These are phyloP conservation scores for Stachybotrys echinatus DNA, from an alignment of 2,329 filamentous ascomycete species.

Conservation along the genomic window DNA sequence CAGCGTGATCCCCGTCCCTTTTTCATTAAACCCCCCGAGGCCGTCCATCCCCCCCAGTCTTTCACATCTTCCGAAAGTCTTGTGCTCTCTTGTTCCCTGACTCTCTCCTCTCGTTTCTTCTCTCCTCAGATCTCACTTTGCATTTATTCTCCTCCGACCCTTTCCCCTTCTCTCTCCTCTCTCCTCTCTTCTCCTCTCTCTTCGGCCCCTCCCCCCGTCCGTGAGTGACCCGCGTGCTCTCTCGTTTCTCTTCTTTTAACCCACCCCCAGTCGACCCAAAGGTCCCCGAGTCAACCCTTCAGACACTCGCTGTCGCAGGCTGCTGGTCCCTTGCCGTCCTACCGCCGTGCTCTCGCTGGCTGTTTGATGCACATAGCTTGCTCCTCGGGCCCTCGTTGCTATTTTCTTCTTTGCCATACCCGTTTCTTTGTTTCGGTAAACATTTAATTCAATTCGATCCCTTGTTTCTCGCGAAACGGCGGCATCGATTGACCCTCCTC, in stretches of 20 bases:
- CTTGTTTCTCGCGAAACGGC: constrained; percentile 18
- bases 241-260: constrained; percentile 13
- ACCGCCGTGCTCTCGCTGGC: constrained; percentile 17
- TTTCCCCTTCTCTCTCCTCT: constrained; percentile 15
- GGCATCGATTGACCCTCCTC: constrained; percentile 21
- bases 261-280: constrained; percentile 2
- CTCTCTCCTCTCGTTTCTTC: constrained; percentile 13
- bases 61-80: constrained; percentile 25
- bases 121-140: constrained; percentile 21
- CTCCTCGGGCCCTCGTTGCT: constrained; percentile 16
- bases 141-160: constrained; percentile 18
- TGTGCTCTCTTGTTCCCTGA: constrained; percentile 11
- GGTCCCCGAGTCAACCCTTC: constrained; percentile 6
- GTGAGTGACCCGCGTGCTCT: constrained; percentile 23
- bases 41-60: constrained; percentile 11
- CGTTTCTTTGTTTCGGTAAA: constrained; percentile 35
- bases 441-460: constrained; percentile 32
- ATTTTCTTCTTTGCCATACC: constrained; percentile 16
- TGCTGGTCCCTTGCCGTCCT: constrained; percentile 13
- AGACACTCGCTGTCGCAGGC: constrained; percentile 21
- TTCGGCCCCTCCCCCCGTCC: constrained; percentile 13
- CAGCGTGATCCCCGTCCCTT: neutral
- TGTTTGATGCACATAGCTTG: constrained; percentile 18
- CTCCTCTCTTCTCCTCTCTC: constrained; percentile 20
- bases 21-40: constrained; percentile 3